Evolutionary conservation across 2,329 filamentous ascomycete genomes (phyloP).

Genomic region (Colletotrichum ledebouriae): DNA sequence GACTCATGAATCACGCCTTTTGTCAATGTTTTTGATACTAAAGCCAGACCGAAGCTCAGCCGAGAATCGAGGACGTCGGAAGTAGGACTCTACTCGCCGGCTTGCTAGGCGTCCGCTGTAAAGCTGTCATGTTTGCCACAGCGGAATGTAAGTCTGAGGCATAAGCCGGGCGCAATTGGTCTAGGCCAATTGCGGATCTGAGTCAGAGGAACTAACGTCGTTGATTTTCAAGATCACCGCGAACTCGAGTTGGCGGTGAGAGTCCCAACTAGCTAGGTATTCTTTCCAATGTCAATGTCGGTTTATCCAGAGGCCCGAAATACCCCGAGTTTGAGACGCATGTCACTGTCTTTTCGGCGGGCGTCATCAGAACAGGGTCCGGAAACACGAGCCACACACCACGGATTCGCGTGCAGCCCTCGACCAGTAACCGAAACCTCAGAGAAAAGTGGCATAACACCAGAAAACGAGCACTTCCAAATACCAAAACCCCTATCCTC

Average conservation of each 20-base stretch:
- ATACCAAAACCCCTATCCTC: conserved; percentile 4
- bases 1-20: not conserved
- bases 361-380: too few species aligned
- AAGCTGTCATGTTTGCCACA: not conserved
- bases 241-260: not conserved
- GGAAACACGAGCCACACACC: not conserved
- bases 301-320: too few species aligned
- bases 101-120: not conserved
- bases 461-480: too few species aligned
- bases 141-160: not conserved
- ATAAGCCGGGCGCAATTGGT: not conserved
- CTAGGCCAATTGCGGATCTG: conserved; percentile 4
- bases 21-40: too few species aligned
- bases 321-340: too few species aligned
- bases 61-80: not conserved
- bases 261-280: not conserved
- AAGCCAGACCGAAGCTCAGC: too few species aligned
- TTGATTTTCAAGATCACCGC: not conserved
- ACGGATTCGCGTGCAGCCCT: not conserved
- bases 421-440: too few species aligned
- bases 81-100: conserved; percentile 7
- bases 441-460: too few species aligned
- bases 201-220: not conserved
- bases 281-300: not conserved
- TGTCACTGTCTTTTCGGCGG: too few species aligned